phyloP scores from a whole-genome alignment of 768 basidiomycete species.

The Boletus pseudo-olivaceus region DNA sequence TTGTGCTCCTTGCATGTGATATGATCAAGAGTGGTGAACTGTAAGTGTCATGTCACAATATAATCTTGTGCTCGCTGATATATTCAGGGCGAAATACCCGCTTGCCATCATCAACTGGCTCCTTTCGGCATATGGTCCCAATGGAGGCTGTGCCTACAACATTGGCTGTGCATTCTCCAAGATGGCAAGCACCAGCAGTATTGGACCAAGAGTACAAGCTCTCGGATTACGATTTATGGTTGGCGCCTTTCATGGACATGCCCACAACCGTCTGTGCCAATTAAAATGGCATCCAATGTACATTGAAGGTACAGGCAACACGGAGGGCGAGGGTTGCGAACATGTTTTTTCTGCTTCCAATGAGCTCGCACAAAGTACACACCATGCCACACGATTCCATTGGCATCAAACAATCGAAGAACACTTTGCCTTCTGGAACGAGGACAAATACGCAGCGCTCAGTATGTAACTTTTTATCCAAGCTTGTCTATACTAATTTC shows the following conservation, averaged over 20 bases:
- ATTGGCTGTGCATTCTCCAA: not conserved
- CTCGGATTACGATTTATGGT: not conserved
- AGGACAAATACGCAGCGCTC: not conserved
- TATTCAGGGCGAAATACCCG: conserved; percentile 7
- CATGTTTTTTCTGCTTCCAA: conserved; percentile 1
- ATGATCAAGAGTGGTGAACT: conserved; percentile 18
- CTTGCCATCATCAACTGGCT: not conserved
- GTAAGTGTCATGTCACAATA: not conserved
- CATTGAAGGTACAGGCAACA: not conserved
- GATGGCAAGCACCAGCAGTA: not conserved
- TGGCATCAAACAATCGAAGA: not conserved
- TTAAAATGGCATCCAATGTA: not conserved
- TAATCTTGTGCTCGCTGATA: not conserved
- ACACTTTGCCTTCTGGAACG: not conserved
- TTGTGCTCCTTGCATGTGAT: conserved; percentile 2
- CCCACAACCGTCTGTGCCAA: not conserved
- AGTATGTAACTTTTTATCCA: not conserved
- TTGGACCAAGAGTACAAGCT: not conserved
- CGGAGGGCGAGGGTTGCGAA: conserved; percentile 1
- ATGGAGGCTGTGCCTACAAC: conserved; percentile 1
- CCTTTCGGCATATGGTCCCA: not conserved
- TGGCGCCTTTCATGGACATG: conserved; percentile 1
- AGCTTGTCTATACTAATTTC: no score
- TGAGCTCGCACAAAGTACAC: not conserved
- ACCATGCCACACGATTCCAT: not conserved